phyloP scores from a whole-genome alignment of 305 asterid species.

The Plantago coronopus region DNA sequence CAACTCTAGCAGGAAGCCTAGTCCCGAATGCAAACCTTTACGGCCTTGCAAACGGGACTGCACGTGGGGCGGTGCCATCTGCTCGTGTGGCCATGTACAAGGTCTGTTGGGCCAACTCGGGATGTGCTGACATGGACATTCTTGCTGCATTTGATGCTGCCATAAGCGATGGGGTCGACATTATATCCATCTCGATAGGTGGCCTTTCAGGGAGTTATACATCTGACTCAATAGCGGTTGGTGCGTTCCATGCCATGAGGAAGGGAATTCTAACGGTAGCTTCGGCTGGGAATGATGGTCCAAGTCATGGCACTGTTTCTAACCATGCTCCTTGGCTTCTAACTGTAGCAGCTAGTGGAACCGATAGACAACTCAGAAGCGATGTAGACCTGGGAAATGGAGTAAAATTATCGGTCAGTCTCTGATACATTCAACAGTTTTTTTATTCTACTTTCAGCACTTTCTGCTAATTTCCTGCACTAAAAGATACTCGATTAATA shows the following conservation, averaged over 20 bases:
- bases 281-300: slow-evolving; percentile 88
- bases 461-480: too few relatives aligned
- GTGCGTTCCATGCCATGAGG: slow-evolving; percentile 75
- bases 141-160: slow-evolving; percentile 95
- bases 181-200: slow-evolving; percentile 81
- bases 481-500: too few relatives aligned
- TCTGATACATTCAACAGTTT: too few relatives aligned
- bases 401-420: slow-evolving; percentile 48
- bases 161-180: slow-evolving; percentile 79
- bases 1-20: slow-evolving; percentile 67
- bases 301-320: slow-evolving; percentile 40
- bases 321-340: slow-evolving; percentile 91
- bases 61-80: slow-evolving; percentile 88
- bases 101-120: slow-evolving; percentile 64
- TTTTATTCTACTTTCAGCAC: too few relatives aligned
- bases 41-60: slow-evolving; percentile 75
- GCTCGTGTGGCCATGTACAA: slow-evolving; percentile 84
- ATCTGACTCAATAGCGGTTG: slow-evolving; percentile 64
- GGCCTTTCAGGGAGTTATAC: slow-evolving; percentile 54
- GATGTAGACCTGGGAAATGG: slow-evolving; percentile 66
- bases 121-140: slow-evolving; percentile 82
- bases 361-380: slow-evolving; percentile 61
- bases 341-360: slow-evolving; percentile 83
- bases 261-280: slow-evolving; percentile 79
- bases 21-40: slow-evolving; percentile 58